These are phyloP conservation scores for Pleurotus giganteus DNA, from an alignment of 768 basidiomycete species.

Conservation along the genomic window DNA sequence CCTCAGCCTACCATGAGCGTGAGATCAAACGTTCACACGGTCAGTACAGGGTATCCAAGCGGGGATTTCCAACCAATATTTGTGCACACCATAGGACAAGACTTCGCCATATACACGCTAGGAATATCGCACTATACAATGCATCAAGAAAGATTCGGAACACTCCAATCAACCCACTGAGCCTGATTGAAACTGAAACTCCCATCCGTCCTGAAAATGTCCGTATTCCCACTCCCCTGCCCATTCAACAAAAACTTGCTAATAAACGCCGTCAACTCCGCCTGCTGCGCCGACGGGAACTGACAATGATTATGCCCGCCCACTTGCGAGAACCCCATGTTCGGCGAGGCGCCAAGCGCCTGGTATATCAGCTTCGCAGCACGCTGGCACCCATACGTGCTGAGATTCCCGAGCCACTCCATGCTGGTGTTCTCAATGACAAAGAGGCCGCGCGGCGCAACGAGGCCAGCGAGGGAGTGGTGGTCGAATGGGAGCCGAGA, in stretches of 20 bases:
- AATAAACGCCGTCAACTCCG: slow-evolving; percentile 50
- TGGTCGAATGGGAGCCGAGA: slow-evolving; percentile 55
- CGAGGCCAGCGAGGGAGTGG: slow-evolving; percentile 51
- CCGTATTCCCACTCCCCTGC: slow-evolving; percentile 45
- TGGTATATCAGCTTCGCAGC: slow-evolving; percentile 49
- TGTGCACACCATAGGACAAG: too few relatives aligned
- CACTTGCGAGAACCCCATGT: slow-evolving; percentile 52
- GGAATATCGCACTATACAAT: too few relatives aligned
- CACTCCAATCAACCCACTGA: slow-evolving; percentile 50
- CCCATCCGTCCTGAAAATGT: slow-evolving; percentile 42
- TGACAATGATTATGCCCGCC: slow-evolving; percentile 55
- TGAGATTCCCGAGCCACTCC: slow-evolving; percentile 53
- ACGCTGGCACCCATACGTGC: slow-evolving; percentile 48
- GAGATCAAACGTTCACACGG: too few relatives aligned
- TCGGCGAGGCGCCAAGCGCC: slow-evolving; percentile 43
- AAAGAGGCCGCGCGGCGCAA: slow-evolving; percentile 55
- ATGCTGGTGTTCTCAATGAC: slow-evolving; percentile 54
- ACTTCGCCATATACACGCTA: too few relatives aligned
- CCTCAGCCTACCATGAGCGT: too few relatives aligned
- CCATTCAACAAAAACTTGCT: slow-evolving; percentile 53
- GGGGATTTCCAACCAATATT: too few relatives aligned
- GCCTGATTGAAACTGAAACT: slow-evolving; percentile 35
- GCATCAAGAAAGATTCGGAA: slow-evolving; percentile 38
- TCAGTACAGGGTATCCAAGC: too few relatives aligned
- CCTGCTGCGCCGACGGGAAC: slow-evolving; percentile 46